Base-by-base conservation (phyloP, 768 basidiomycete genomes). In the Lenzites betulinus region DNA sequence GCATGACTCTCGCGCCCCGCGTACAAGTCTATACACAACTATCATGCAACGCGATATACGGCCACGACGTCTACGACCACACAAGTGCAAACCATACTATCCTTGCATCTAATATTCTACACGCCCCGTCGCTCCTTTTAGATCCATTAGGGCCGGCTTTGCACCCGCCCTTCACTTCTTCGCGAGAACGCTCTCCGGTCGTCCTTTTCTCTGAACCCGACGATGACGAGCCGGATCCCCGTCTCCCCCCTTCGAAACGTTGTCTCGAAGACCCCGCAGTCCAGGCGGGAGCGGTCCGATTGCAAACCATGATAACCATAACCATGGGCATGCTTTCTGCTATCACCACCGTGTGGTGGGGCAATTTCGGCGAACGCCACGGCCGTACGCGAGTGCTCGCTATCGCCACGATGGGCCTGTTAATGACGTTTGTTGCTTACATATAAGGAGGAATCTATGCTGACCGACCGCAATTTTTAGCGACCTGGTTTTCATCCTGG, bases 271-370 rank as follows among this genome's bases (percentile, higher is more conserved):
- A 84, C 54, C 78, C 87, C 8, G 80, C 76, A 22, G 88, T 91
- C 7, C 85, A 88, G 64, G 84, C 87, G 7, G 79, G 83, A 41
- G 89, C 89, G 1, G 90, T 88, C 23, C 80, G 78, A 57, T 81
- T 92, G n/a, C 90, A 92, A 74, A 87, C 87, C 7, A 82, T 84
- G 51, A 85, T 95, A 73, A 87, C 87, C 2, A 86, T 90, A 12
- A 81, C 81, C 9, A 89, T 90, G 86, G 93, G 91, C 52, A 70
- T 84, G 7, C 78, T 97, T 41, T 89, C 90, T 52, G 91, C 92
- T 1, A 75, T 92, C 48, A 91, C 90, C 4, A 92, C 92, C 0
- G 92, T 90, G 0, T 90, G 88, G 76, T 97, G 94, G 94, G 91
- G 91, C 52, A 82, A 85, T 50, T 83, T 87, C 42, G 88, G 90